A percentile compares a stretch with the other conserved stretches of the same genome.
phyloP scores from a whole-genome alignment of 2,329 filamentous ascomycete genomes.

The Orbilia oligospora region DNA sequence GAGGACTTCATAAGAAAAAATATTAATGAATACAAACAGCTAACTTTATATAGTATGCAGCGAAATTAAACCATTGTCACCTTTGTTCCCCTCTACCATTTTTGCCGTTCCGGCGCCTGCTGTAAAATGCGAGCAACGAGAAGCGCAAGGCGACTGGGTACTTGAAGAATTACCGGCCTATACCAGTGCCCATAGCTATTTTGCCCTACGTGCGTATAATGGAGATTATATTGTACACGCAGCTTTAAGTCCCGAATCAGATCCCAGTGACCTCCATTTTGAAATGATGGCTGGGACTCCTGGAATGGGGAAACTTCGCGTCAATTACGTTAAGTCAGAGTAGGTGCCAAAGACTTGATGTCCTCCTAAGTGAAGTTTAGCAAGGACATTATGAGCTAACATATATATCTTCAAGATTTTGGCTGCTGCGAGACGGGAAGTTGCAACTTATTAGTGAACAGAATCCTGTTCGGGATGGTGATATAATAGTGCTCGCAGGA shows the following conservation, averaged over 20 bases:
- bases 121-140: background rate
- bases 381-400: background rate
- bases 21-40: too few relatives aligned
- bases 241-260: background rate
- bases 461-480: constrained; percentile 1
- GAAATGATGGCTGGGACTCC: background rate
- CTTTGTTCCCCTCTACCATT: background rate
- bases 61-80: background rate
- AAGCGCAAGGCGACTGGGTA: background rate
- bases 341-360: background rate
- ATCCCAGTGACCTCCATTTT: background rate
- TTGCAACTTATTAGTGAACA: background rate
- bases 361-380: too few relatives aligned
- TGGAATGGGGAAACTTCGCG: background rate
- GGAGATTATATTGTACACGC: constrained; percentile 9
- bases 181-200: constrained; percentile 5
- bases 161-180: constrained; percentile 8
- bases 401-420: constrained; percentile 12
- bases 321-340: constrained; percentile 7
- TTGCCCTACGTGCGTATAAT: background rate
- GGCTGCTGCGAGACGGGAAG: background rate
- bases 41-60: constrained; percentile 1
- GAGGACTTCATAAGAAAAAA: too few relatives aligned
- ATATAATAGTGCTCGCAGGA: background rate
- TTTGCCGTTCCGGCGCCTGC: background rate